These are phyloP conservation scores for Termitomyces sp. DNA, from an alignment of 768 basidiomycete species.

Conservation along the genomic window DNA sequence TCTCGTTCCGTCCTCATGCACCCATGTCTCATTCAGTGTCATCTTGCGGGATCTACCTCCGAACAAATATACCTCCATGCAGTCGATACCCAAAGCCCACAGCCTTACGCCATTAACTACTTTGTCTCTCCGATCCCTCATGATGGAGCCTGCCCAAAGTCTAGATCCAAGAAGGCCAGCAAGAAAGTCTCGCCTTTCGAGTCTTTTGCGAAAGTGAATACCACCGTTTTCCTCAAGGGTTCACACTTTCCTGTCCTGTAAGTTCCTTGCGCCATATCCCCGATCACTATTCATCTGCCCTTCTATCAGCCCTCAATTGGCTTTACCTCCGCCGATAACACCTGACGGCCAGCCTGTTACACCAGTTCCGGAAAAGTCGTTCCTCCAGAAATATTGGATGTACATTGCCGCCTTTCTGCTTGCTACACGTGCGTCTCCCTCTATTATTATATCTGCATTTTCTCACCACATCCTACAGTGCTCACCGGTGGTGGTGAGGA, in stretches of 20 bases:
- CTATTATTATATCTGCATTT: background rate
- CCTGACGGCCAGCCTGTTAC: slow-evolving; percentile 61
- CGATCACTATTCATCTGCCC: background rate
- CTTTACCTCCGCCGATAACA: slow-evolving; percentile 62
- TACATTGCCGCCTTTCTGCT: slow-evolving; percentile 62
- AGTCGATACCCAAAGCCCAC: slow-evolving; percentile 30
- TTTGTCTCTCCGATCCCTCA: slow-evolving; percentile 67
- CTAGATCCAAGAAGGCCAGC: slow-evolving; percentile 22
- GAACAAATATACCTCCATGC: slow-evolving; percentile 60
- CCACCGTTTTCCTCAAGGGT: slow-evolving; percentile 44
- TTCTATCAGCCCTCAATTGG: slow-evolving; percentile 59
- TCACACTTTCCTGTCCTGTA: slow-evolving; percentile 58
- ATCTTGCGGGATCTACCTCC: slow-evolving; percentile 48
- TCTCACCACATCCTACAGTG: slow-evolving; percentile 13
- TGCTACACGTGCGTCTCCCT: slow-evolving; percentile 48
- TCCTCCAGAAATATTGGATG: slow-evolving; percentile 90
- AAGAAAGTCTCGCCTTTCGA: slow-evolving; percentile 22
- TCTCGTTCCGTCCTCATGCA: slow-evolving; percentile 7
- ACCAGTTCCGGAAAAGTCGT: slow-evolving; percentile 67
- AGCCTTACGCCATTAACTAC: slow-evolving; percentile 69
- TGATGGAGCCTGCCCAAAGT: slow-evolving; percentile 60
- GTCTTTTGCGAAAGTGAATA: slow-evolving; percentile 40
- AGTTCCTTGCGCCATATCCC: slow-evolving; percentile 18
- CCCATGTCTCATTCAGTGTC: slow-evolving; percentile 52
- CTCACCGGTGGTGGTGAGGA: slow-evolving; percentile 37